These are phyloP conservation scores for Colletotrichum destructivum DNA, from an alignment of 2,329 filamentous ascomycete genomes.

Conservation along the genomic window DNA sequence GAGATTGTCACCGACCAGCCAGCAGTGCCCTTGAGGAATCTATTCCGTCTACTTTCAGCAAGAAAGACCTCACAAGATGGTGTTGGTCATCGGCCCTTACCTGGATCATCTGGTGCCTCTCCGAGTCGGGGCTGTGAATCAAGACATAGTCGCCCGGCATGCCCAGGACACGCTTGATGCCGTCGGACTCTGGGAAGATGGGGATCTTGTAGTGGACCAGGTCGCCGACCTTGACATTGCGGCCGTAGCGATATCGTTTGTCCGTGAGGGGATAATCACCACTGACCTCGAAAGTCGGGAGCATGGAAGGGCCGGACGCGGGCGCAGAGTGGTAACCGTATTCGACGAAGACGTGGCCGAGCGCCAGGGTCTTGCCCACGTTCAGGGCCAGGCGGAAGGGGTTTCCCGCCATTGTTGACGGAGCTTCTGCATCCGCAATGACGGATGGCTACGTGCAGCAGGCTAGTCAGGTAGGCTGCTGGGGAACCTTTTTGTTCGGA, in stretches of 20 bases:
- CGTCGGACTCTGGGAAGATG: slow-evolving; percentile 69
- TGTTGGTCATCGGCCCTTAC: slow-evolving; percentile 57
- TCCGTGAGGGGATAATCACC: slow-evolving; percentile 80
- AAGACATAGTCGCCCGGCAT: slow-evolving; percentile 84
- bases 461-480: background rate
- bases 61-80: background rate
- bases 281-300: slow-evolving; percentile 81
- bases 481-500: background rate
- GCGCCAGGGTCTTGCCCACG: slow-evolving; percentile 62
- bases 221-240: slow-evolving; percentile 81
- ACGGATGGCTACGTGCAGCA: background rate
- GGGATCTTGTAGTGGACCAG: slow-evolving; percentile 86
- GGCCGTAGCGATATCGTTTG: slow-evolving; percentile 78
- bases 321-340: slow-evolving; percentile 74
- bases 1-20: slow-evolving; percentile 91
- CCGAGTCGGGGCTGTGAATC: slow-evolving; percentile 71
- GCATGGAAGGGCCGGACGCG: slow-evolving; percentile 86
- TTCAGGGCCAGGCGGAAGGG: slow-evolving; percentile 59
- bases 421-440: background rate
- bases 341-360: slow-evolving; percentile 67
- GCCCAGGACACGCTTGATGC: slow-evolving; percentile 85
- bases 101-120: slow-evolving; percentile 71
- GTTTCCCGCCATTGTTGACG: slow-evolving; percentile 15
- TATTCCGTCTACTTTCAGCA: slow-evolving; percentile 53
- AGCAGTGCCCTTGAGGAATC: slow-evolving; percentile 94